phyloP scores from a whole-genome alignment of 2,329 filamentous ascomycete genomes.

The Trichoderma sp. region DNA sequence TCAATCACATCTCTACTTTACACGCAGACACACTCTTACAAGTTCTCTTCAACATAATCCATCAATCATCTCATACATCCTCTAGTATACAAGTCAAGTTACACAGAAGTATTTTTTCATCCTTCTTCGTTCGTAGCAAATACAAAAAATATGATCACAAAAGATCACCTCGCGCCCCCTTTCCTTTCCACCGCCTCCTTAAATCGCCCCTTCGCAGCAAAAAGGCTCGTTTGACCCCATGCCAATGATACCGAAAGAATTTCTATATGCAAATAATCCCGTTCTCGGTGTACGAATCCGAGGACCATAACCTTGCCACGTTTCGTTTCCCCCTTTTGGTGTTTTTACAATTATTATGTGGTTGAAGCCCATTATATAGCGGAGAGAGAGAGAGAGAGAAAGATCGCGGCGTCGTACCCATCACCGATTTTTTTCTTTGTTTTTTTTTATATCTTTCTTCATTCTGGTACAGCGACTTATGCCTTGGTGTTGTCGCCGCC shows the following conservation, averaged over 20 bases:
- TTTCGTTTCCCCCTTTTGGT: constrained; percentile 1
- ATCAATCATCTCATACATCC: constrained; percentile 24
- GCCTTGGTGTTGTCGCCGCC: constrained; percentile 25
- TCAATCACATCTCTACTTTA: not conserved
- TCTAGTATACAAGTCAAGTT: constrained; percentile 23
- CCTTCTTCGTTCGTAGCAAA: constrained; percentile 4
- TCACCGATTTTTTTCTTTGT: not conserved
- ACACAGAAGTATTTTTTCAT: constrained; percentile 10
- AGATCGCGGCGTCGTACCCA: not conserved
- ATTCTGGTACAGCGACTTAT: constrained; percentile 2
- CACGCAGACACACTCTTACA: not conserved
- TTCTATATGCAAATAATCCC: constrained; percentile 21
- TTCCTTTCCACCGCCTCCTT: not conserved
- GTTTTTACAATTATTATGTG: constrained; percentile 21
- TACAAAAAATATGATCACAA: not conserved
- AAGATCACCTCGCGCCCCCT: not conserved
- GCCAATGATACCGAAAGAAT: constrained; percentile 3
- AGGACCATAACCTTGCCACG: not conserved
- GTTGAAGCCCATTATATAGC: constrained; percentile 14
- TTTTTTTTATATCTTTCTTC: not conserved
- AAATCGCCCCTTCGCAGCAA: not conserved
- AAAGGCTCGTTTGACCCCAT: not conserved
- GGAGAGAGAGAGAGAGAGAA: constrained; percentile 7
- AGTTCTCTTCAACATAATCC: not conserved
- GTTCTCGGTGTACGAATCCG: not conserved